Percentiles rank a stretch among this genome's conserved stretches.
These are phyloP conservation scores for Margaritispora aquatica DNA, from an alignment of 495 filamentous ascomycete species.

Conservation along the genomic window DNA sequence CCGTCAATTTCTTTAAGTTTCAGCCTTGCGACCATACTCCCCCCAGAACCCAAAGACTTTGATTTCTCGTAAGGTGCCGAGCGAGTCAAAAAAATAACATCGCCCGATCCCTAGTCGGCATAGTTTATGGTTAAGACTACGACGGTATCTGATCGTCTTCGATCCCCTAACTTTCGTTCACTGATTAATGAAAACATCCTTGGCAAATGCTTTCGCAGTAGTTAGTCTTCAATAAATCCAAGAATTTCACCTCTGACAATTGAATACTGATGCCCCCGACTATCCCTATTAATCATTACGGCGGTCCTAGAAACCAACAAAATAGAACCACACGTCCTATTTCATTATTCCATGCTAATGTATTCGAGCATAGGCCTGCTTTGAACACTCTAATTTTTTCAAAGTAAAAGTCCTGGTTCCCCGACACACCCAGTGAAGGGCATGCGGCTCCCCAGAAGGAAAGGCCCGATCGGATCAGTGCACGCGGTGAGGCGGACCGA, in stretches of 20 bases:
- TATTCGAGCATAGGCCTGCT: constrained; percentile 69
- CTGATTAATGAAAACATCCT: constrained; percentile 73
- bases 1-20: constrained; percentile 67
- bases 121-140: constrained; percentile 75
- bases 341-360: constrained; percentile 72
- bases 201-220: constrained; percentile 68
- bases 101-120: constrained; percentile 65
- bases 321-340: constrained; percentile 66
- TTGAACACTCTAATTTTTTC: constrained; percentile 57
- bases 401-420: constrained; percentile 66
- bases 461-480: constrained; percentile 56
- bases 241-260: constrained; percentile 71
- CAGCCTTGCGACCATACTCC: constrained; percentile 69
- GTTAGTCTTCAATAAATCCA: constrained; percentile 67
- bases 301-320: constrained; percentile 63
- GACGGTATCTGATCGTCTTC: constrained; percentile 72
- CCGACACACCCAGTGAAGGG: constrained; percentile 56
- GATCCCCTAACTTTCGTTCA: constrained; percentile 71
- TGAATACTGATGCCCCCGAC: constrained; percentile 64
- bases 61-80: constrained; percentile 71
- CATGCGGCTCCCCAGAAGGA: constrained; percentile 59
- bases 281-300: constrained; percentile 70
- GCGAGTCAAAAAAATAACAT: constrained; percentile 62
- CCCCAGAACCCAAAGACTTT: constrained; percentile 69
- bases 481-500: constrained; percentile 56